phyloP scores from a whole-genome alignment of 371 early-diverging fungal genomes.

The Mucor ambiguus region DNA sequence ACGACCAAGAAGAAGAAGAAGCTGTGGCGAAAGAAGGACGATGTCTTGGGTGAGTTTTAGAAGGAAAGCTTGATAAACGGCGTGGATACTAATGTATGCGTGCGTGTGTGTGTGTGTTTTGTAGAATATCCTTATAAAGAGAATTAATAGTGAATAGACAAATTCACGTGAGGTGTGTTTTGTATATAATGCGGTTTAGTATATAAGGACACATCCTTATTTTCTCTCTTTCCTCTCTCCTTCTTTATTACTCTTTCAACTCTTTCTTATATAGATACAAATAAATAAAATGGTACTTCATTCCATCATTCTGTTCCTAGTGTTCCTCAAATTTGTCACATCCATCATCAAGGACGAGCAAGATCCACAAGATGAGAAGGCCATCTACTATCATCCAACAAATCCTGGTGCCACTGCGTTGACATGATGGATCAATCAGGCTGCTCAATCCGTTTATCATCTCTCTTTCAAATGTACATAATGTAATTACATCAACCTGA shows the following conservation, averaged over 20 bases:
- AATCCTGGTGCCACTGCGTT: background rate
- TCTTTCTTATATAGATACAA: background rate
- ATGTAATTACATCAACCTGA: background rate
- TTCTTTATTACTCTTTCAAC: background rate
- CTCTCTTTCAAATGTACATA: background rate
- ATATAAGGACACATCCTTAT: background rate
- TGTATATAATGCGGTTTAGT: background rate
- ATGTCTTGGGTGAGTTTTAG: conserved; percentile 50
- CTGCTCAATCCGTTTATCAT: too few species aligned
- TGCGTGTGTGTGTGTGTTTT: background rate
- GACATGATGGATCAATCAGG: background rate
- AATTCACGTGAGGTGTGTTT: conserved; percentile 6
- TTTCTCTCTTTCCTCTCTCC: background rate
- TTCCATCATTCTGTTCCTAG: conserved; percentile 17
- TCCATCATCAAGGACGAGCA: conserved; percentile 9
- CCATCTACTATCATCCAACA: conserved; percentile 5
- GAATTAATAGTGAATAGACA: conserved; percentile 19
- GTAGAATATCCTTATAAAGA: conserved; percentile 49
- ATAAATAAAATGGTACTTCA: conserved; percentile 18
- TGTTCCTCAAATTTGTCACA: conserved; percentile 22
- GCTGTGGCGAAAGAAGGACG: conserved; percentile 85
- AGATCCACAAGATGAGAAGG: conserved; percentile 13
- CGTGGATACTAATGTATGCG: background rate
- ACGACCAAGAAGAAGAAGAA: conserved; percentile 72
- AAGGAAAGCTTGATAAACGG: background rate